phyloP scores from a whole-genome alignment of 495 filamentous ascomycete species.

The Aspergillus conjunctus region DNA sequence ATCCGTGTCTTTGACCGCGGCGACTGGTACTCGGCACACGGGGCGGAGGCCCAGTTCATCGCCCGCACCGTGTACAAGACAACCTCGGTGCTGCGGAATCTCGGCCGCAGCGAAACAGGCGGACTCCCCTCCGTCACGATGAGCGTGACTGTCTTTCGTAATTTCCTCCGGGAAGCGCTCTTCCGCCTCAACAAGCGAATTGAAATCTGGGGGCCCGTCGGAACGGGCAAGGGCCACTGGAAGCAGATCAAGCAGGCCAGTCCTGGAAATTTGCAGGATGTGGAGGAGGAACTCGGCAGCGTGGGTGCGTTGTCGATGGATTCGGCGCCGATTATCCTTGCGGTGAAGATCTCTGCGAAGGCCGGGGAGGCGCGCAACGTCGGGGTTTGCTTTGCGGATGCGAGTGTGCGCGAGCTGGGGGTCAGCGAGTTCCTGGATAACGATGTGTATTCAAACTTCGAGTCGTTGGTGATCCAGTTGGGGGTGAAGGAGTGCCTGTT shows the following conservation, averaged over 20 bases:
- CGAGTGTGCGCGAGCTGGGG: slow-evolving; percentile 91
- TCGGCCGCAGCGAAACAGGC: slow-evolving; percentile 78
- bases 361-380: slow-evolving; percentile 83
- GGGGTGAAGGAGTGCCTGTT: slow-evolving; percentile 93
- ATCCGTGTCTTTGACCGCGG: slow-evolving; percentile 92
- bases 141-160: slow-evolving; percentile 89
- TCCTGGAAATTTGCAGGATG: slow-evolving; percentile 93
- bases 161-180: slow-evolving; percentile 91
- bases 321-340: slow-evolving; percentile 87
- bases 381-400: slow-evolving; percentile 97
- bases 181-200: slow-evolving; percentile 87
- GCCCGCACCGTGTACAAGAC: slow-evolving; percentile 96
- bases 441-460: slow-evolving; percentile 97
- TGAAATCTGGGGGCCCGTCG: slow-evolving; percentile 79
- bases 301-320: slow-evolving; percentile 66
- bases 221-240: slow-evolving; percentile 76
- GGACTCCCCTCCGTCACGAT: slow-evolving; percentile 91
- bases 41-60: slow-evolving; percentile 89
- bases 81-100: slow-evolving; percentile 87
- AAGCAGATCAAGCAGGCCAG: slow-evolving; percentile 89
- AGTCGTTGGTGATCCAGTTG: slow-evolving; percentile 92
- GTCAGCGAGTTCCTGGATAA: slow-evolving; percentile 98
- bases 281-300: slow-evolving; percentile 89
- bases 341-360: slow-evolving; percentile 88
- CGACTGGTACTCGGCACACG: slow-evolving; percentile 94